Conservation (phyloP, 768 basidiomycete species). For the Boletus rufocinnamomeus region DNA sequence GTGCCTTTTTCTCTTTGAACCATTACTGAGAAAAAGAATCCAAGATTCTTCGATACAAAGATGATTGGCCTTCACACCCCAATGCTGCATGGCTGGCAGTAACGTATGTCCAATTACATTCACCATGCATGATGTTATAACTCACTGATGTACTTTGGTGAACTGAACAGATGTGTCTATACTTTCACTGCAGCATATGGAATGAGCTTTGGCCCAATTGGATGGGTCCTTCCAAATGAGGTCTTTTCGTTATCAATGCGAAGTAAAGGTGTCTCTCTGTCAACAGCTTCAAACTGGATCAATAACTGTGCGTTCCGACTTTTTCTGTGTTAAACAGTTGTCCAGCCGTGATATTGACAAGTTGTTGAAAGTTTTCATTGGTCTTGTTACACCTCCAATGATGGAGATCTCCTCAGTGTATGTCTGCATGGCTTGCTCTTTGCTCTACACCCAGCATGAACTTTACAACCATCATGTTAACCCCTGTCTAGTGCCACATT, state of each 20-base stretch:
- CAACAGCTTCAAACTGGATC: constrained; percentile 84
- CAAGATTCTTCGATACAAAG: constrained; percentile 51
- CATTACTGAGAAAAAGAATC: constrained; percentile 1
- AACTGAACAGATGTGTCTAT: constrained; percentile 56
- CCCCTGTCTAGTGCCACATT: constrained; percentile 58
- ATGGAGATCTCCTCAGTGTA: constrained; percentile 63
- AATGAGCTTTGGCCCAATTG: constrained; percentile 74
- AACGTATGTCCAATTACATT: constrained; percentile 41
- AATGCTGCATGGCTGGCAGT: constrained; percentile 71
- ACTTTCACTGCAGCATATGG: constrained; percentile 78
- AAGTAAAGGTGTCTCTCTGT: constrained; percentile 79
- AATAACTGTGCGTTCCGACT: constrained; percentile 63
- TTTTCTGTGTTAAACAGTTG: not conserved
- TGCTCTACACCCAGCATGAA: not conserved
- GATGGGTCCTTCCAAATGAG: constrained; percentile 84
- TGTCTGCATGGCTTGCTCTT: constrained; percentile 14
- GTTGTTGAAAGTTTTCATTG: constrained; percentile 61
- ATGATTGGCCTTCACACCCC: constrained; percentile 59
- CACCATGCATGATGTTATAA: not conserved
- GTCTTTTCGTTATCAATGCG: constrained; percentile 79
- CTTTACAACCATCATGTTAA: not conserved
- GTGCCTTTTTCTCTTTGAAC: not conserved
- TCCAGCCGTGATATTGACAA: constrained; percentile 5
- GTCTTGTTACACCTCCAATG: constrained; percentile 68
- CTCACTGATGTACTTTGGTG: not conserved